These are phyloP conservation scores for Meripilus lineatus DNA, from an alignment of 1,284 basidiomycete genomes.

Conservation along the genomic window DNA sequence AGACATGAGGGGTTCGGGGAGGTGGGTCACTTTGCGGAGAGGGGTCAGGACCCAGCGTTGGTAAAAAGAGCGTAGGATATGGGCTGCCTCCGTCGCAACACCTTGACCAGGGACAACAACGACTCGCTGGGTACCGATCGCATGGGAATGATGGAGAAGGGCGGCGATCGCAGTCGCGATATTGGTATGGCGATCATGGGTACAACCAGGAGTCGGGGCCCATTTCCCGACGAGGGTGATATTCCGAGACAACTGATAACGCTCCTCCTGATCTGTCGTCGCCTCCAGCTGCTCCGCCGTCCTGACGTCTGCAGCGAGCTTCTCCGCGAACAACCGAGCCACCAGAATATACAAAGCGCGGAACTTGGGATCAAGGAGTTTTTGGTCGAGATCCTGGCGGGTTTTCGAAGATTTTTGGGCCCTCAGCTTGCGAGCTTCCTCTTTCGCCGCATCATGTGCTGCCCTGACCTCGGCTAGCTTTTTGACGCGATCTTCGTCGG, in stretches of 20 bases:
- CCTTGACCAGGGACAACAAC: constrained; percentile 8
- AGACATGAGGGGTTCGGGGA: constrained; percentile 62
- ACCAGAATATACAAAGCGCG: constrained; percentile 60
- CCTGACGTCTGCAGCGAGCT: constrained; percentile 42
- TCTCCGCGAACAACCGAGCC: constrained; percentile 52
- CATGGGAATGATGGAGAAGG: constrained; percentile 39
- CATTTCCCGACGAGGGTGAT: constrained; percentile 63
- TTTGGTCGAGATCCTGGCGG: constrained; percentile 35
- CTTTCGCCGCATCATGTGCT: constrained; percentile 7
- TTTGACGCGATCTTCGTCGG: neutral
- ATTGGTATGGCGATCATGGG: constrained; percentile 60
- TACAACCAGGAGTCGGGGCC: constrained; percentile 54
- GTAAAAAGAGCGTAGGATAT: constrained; percentile 45
- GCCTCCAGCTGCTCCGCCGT: constrained; percentile 31
- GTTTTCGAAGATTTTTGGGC: constrained; percentile 19
- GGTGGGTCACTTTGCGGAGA: constrained; percentile 39
- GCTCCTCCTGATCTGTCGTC: constrained; percentile 25
- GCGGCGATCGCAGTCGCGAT: constrained; percentile 57
- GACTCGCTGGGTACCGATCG: constrained; percentile 21
- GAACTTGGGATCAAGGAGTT: constrained; percentile 44
- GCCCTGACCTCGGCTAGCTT: constrained; percentile 9
- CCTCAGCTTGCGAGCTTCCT: constrained; percentile 24
- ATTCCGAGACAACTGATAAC: constrained; percentile 32
- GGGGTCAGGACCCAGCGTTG: constrained; percentile 52
- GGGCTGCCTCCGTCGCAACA: constrained; percentile 19